Evolutionary conservation across 306 rosid genomes (phyloP), one percentile per base, ranked within the genome.

Genomic region (Pterocarpus macrocarpus): DNA sequence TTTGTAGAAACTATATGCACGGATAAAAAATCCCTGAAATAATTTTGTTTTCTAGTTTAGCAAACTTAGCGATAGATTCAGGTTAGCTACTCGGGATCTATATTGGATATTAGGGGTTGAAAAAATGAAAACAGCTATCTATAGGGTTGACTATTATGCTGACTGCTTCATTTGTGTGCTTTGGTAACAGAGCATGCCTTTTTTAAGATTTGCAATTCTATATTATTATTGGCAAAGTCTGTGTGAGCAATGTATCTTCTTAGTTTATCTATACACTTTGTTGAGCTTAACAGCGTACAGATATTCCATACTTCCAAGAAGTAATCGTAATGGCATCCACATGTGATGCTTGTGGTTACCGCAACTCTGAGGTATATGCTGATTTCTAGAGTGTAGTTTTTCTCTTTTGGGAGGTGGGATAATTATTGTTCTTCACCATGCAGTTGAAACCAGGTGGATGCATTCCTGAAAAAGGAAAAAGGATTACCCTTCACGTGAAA

Each of bases 231-330:
- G 38, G 8, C 55, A 17, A 69, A 34, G 66, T 34, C 65, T 49
- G 85, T 30, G 8, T 80, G 64, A 77, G 83, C 47, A 62, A 58
- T 76, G 4, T 52, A 41, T 64, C 57, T 64, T 22, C 22, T 62
- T 55, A 76, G 58, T 41, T 79, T 75, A 65, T 70, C 57, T 63
- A 36, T 53, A 34, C 78, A 64, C 63, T 82, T 56, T 44, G 74
- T 85, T 78, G 80, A 77, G 67, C 97, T 89, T 91, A 82, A 93
- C 87, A 43, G 63, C 45, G 3, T 43, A 49, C 71, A 95, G 98
- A 95, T n/a, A 95, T 95, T 86, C 99, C 99, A 32, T 95, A 95
- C 80, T 95, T 95, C 83, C 94, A 93, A 87, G 96, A 95, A 90
- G 99, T 93, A 63, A 91, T 95, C 0, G 98, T 93, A 73, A 95